Conservation (phyloP, 495 filamentous ascomycete genomes). For the Penicillium ochrochloron region DNA sequence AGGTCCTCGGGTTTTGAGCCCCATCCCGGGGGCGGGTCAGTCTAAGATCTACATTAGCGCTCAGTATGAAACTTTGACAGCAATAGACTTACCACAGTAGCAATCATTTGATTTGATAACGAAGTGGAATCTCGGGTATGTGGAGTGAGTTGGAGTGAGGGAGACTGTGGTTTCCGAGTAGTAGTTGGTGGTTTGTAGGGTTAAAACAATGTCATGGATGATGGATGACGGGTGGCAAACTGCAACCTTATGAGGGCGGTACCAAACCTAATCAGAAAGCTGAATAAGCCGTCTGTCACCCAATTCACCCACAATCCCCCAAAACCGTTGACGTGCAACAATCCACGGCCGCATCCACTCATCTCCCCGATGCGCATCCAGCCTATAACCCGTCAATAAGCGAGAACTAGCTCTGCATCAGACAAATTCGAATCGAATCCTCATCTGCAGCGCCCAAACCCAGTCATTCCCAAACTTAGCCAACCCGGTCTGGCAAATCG, state of each 20-base stretch:
- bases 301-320: constrained; percentile 3
- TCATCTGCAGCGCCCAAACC: constrained; percentile 10
- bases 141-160: neutral
- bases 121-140: neutral
- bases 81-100: neutral
- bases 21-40: neutral
- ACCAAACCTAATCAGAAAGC: too few relatives aligned
- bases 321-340: constrained; percentile 32
- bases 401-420: neutral
- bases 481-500: neutral
- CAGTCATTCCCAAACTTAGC: constrained; percentile 17
- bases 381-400: neutral
- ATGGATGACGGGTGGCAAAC: too few relatives aligned
- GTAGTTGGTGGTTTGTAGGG: too few relatives aligned
- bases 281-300: too few relatives aligned
- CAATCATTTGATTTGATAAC: neutral
- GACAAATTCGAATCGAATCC: constrained; percentile 21
- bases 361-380: constrained; percentile 1
- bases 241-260: too few relatives aligned
- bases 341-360: constrained; percentile 3
- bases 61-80: neutral
- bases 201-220: too few relatives aligned
- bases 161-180: too few relatives aligned
- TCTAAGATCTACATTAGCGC: neutral
- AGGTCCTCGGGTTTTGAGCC: neutral